Conservation (phyloP, 768 basidiomycete species). For the Russula ochroleuca region DNA sequence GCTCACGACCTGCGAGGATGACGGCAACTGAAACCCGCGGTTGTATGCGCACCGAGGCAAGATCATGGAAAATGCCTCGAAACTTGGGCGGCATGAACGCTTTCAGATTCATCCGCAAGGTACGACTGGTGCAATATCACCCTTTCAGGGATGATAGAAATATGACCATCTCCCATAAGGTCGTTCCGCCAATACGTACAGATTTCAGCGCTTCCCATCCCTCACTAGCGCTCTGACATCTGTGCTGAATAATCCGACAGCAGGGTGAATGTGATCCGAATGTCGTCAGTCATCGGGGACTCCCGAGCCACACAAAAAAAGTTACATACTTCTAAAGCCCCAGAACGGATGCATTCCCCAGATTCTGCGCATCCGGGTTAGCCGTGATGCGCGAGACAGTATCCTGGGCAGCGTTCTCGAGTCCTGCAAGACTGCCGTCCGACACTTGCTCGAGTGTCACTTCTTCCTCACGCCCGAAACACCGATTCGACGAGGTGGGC, state of each 20-base stretch:
- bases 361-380: slow-evolving; percentile 85
- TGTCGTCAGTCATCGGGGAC: background rate
- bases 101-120: background rate
- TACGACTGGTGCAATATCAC: background rate
- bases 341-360: slow-evolving; percentile 69
- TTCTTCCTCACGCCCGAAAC: slow-evolving; percentile 90
- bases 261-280: slow-evolving; percentile 23
- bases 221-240: slow-evolving; percentile 31
- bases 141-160: slow-evolving; percentile 1
- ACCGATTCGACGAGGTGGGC: slow-evolving; percentile 90
- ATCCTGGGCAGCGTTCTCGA: slow-evolving; percentile 69
- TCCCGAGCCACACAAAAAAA: slow-evolving; percentile 1
- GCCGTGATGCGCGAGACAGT: slow-evolving; percentile 67
- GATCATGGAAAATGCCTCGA: background rate
- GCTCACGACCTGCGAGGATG: no score
- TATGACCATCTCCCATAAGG: background rate
- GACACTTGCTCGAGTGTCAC: slow-evolving; percentile 43
- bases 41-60: background rate
- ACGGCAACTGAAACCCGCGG: background rate
- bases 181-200: background rate
- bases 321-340: slow-evolving; percentile 71
- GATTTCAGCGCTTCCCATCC: background rate
- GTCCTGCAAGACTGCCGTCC: slow-evolving; percentile 51
- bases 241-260: slow-evolving; percentile 55
- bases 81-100: background rate